Evolutionary conservation across 2,329 filamentous ascomycete genomes (phyloP).

Genomic region (Penicillium sp.): DNA sequence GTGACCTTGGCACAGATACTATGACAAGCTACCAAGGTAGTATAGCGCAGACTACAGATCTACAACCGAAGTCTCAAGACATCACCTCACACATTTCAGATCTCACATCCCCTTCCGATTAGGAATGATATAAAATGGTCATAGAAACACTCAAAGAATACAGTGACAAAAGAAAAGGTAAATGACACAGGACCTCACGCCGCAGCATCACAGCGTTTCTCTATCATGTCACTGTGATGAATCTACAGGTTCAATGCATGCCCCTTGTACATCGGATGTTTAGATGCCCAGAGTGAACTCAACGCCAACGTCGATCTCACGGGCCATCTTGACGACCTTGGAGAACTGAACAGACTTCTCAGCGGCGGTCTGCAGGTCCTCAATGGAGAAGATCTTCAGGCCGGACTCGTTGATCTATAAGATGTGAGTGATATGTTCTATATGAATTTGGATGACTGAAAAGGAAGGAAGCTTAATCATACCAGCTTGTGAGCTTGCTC

Average conservation of each 20-base stretch:
- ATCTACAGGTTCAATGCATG: constrained; percentile 15
- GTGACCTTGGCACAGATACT: too few species aligned
- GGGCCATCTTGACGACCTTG: constrained; percentile 98
- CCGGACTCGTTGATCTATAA: constrained; percentile 85
- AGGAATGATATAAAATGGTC: constrained; percentile 25
- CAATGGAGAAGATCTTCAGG: constrained; percentile 99
- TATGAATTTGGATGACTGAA: not conserved
- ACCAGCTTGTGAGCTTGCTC: constrained; percentile 81
- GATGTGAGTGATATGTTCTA: constrained; percentile 2
- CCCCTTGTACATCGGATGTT: constrained; percentile 18
- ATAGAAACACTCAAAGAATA: constrained; percentile 29
- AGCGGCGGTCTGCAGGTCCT: constrained; percentile 93
- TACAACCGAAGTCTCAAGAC: too few species aligned
- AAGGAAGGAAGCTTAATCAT: constrained; percentile 38
- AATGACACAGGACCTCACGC: constrained; percentile 27
- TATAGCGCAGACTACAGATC: too few species aligned
- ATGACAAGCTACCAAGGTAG: too few species aligned
- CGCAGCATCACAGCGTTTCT: constrained; percentile 16
- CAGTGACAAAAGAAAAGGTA: constrained; percentile 29
- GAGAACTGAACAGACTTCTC: constrained; percentile 99
- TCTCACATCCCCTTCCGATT: constrained; percentile 21
- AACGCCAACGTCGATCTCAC: constrained; percentile 95
- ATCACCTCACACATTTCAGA: not conserved
- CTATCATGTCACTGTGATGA: constrained; percentile 16
- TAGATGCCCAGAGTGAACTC: constrained; percentile 95